Percentiles rank a stretch among this genome's conserved stretches.
Conservation (phyloP, 2,329 filamentous ascomycete species). For the Aureobasidium sp. region DNA sequence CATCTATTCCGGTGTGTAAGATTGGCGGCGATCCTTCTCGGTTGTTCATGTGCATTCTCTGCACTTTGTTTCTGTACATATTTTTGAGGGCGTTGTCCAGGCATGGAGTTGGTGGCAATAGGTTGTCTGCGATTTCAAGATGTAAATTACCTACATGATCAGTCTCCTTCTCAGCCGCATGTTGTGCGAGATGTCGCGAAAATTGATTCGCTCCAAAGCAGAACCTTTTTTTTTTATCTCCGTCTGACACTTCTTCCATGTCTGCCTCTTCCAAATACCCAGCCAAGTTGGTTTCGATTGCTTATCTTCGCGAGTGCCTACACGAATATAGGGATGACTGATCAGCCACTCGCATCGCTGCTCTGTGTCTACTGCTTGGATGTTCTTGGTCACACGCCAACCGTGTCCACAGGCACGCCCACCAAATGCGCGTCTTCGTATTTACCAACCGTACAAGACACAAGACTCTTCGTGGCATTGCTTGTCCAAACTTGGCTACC, state of each 20-base stretch:
- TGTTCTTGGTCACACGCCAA: neutral
- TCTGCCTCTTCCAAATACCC: neutral
- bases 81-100: neutral
- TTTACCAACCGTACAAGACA: neutral
- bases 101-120: neutral
- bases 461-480: neutral
- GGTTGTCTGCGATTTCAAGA: neutral
- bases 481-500: slow-evolving; percentile 6
- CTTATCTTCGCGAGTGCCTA: neutral
- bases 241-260: neutral
- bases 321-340: neutral
- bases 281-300: neutral
- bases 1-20: slow-evolving; percentile 63
- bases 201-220: neutral
- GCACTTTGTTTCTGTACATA: neutral
- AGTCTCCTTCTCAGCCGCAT: neutral
- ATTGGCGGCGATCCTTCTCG: neutral
- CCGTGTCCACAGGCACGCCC: neutral
- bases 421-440: neutral
- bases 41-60: neutral
- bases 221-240: neutral
- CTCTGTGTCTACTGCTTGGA: neutral
- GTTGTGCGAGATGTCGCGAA: neutral
- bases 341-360: neutral
- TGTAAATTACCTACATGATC: neutral